These are phyloP conservation scores for Globisporangium nagaii DNA, from an alignment of 352 stramenopile genomes.

Conservation along the genomic window DNA sequence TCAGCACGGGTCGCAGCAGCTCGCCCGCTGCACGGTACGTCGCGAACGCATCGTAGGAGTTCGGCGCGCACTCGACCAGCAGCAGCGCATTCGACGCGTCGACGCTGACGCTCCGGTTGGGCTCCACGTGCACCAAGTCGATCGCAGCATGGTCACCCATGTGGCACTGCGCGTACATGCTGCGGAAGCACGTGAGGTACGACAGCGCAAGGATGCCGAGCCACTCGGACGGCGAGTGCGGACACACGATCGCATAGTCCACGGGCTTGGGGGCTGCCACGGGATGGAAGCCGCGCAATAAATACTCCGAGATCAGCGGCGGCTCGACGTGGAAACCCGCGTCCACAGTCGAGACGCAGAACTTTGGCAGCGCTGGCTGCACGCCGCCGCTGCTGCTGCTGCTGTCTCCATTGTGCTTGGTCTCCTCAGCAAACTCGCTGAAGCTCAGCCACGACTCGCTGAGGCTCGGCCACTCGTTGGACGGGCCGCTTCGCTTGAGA, in stretches of 20 bases:
- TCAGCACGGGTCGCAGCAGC: conserved; percentile 46
- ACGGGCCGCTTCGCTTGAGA: conserved; percentile 14
- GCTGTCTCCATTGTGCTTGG: conserved; percentile 7
- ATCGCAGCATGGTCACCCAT: conserved; percentile 62
- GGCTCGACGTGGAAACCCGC: conserved; percentile 45
- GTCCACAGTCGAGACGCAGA: conserved; percentile 54
- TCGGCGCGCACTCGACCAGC: conserved; percentile 49
- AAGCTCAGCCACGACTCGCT: conserved; percentile 34
- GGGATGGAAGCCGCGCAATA: conserved; percentile 66
- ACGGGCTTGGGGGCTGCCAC: conserved; percentile 56
- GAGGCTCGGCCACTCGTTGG: too few relatives aligned
- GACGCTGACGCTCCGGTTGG: conserved; percentile 36
- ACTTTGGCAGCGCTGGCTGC: conserved; percentile 13
- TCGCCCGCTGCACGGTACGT: conserved; percentile 58
- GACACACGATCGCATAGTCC: conserved; percentile 72
- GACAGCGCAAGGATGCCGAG: conserved; percentile 61
- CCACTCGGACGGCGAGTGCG: conserved; percentile 64
- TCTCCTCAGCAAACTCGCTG: conserved; percentile 18
- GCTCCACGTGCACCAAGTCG: conserved; percentile 34
- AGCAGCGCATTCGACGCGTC: conserved; percentile 48
- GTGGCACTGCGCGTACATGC: conserved; percentile 59
- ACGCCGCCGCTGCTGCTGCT: not conserved
- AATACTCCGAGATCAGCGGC: conserved; percentile 64
- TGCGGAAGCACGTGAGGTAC: conserved; percentile 66
- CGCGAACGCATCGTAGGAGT: conserved; percentile 47